A percentile compares a stretch with the other conserved stretches of the same genome.
These are phyloP conservation scores for Blumeria hordei DNA, from an alignment of 2,329 filamentous ascomycete species.

Conservation along the genomic window DNA sequence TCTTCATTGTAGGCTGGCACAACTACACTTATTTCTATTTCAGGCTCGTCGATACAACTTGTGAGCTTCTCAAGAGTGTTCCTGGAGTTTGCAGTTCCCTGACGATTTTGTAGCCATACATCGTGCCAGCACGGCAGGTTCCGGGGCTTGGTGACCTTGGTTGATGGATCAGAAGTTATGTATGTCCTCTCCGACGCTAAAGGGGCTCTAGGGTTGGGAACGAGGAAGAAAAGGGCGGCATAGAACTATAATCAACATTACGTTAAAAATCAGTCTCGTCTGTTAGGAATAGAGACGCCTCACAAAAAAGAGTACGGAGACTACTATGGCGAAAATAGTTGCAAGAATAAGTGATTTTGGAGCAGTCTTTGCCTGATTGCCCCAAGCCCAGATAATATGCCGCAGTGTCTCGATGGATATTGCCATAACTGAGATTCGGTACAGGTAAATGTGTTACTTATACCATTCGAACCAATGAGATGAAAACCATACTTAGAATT, in stretches of 20 bases:
- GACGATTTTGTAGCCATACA: conserved; percentile 38
- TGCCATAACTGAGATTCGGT: too few relatives aligned
- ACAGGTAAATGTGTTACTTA: too few relatives aligned
- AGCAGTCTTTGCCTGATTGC: conserved; percentile 2
- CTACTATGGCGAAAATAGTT: conserved; percentile 3
- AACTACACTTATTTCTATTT: conserved; percentile 74
- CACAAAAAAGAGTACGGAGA: conserved; percentile 4
- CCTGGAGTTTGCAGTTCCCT: conserved; percentile 19
- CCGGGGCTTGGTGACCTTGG: conserved; percentile 27
- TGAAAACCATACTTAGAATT: too few relatives aligned
- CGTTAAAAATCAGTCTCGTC: background rate
- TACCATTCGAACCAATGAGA: too few relatives aligned
- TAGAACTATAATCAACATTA: conserved; percentile 27
- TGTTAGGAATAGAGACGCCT: background rate
- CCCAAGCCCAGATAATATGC: background rate
- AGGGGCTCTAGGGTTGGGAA: conserved; percentile 54
- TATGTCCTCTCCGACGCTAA: conserved; percentile 66
- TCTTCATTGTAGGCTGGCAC: conserved; percentile 94
- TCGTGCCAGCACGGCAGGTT: conserved; percentile 74
- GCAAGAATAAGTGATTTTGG: conserved; percentile 4
- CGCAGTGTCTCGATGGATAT: background rate
- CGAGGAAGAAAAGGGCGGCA: conserved; percentile 44
- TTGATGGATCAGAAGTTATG: conserved; percentile 45
- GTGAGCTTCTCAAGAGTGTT: conserved; percentile 16
- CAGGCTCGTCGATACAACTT: conserved; percentile 43